Evolutionary conservation across 2,329 filamentous ascomycete species (phyloP), one percentile per base, ranked within the genome.

Genomic region (Fusarium sp.): DNA sequence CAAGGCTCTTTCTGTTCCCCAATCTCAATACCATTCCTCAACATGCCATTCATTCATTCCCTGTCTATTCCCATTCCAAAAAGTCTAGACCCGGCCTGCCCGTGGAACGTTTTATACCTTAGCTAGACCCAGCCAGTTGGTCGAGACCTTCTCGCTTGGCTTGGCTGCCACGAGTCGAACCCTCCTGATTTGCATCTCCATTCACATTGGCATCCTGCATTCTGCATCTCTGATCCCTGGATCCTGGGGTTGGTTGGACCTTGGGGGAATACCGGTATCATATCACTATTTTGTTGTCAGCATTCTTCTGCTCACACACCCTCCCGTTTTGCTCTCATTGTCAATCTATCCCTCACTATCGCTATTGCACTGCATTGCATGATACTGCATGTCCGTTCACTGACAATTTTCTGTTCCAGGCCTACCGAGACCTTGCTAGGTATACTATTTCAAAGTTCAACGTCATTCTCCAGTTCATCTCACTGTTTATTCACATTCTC

Each of bases 341-440:
- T 40, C 30, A 60, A 56, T 42, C 37, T 23, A n/a, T 23, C 37
- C 18, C 53, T 46, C 9, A 32, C 52, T 35, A 15, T 47, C 30
- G 32, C 30, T 47, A 46, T 58, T 43, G 38, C 47, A 52, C 18
- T 35, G 16, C 30, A 37, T 56, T 52, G 25, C 40, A 60, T 37
- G 42, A 40, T 50, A 53, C 33, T 44, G 40, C n/a, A 44, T 47
- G 25, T 57, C 42, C 50, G 44, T 64, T 50, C 43, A 63, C 78
- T 80, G 69, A 80, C 77, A 57, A 46, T 56, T 69, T 56, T 42
- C 19, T 53, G 78, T 78, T 81, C 75, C 80, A 83, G 81, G 80
- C 81, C 77, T 83, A 82, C 73, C 76, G 72, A 74, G 81, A 83
- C 60, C 79, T 83, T 59, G 66, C 78, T 52, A 81, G 79, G 81